phyloP scores from a whole-genome alignment of 768 basidiomycete species.

The Favolaschia claudopus region DNA sequence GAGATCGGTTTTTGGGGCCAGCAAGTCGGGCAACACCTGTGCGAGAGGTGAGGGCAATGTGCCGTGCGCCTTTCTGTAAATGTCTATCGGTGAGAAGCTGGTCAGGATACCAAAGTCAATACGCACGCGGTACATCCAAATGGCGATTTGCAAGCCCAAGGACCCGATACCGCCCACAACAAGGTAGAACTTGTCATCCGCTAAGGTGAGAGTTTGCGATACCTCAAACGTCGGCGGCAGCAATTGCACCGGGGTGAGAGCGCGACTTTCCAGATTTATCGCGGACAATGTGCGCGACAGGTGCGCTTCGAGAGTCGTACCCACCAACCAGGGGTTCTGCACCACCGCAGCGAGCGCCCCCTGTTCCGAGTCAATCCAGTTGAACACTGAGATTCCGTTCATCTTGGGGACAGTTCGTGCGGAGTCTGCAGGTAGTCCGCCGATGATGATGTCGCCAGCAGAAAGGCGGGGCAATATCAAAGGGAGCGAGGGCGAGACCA shows the following conservation, averaged over 20 bases:
- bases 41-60: slow-evolving; percentile 47
- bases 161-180: slow-evolving; percentile 50
- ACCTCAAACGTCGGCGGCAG: not conserved
- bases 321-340: not conserved
- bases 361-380: slow-evolving; percentile 10
- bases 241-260: slow-evolving; percentile 9
- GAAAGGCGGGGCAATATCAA: not conserved
- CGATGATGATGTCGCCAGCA: too few relatives aligned
- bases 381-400: not conserved
- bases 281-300: not conserved
- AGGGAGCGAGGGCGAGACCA: not conserved
- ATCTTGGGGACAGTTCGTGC: not conserved
- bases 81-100: not conserved
- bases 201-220: slow-evolving; percentile 27
- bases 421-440: too few relatives aligned
- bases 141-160: slow-evolving; percentile 44
- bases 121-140: slow-evolving; percentile 51
- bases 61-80: slow-evolving; percentile 43
- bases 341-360: not conserved
- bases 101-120: not conserved
- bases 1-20: slow-evolving; percentile 32
- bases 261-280: not conserved
- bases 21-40: slow-evolving; percentile 35
- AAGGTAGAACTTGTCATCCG: slow-evolving; percentile 41
- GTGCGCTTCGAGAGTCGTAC: not conserved